Conservation (phyloP, 306 rosid species). For the Delonix regia region DNA sequence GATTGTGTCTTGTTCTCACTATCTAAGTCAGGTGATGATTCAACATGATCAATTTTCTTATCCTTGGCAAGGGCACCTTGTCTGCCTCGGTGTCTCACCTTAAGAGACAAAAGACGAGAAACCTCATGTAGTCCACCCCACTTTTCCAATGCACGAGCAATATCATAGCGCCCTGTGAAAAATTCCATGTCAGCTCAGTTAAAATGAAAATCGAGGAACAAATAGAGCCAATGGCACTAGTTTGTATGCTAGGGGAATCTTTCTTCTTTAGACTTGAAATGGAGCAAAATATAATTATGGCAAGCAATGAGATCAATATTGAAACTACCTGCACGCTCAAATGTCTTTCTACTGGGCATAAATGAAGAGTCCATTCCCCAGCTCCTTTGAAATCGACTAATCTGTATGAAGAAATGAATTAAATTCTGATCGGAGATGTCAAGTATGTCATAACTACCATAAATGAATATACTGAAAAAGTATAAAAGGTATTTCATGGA, state of each 20-base stretch:
- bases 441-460: constrained; percentile 9
- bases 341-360: constrained; percentile 96
- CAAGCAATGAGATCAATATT: constrained; percentile 2
- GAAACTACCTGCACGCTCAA: constrained; percentile 87
- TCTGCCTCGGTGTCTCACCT: constrained; percentile 69
- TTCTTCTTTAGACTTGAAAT: constrained; percentile 10
- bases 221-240: constrained; percentile 2
- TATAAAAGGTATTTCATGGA: not conserved
- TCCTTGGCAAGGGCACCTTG: constrained; percentile 51
- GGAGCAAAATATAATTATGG: not conserved
- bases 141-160: constrained; percentile 89
- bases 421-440: not conserved
- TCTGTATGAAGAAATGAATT: constrained; percentile 53
- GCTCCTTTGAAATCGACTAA: constrained; percentile 74
- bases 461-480: not conserved
- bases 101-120: constrained; percentile 80
- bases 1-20: constrained; percentile 47
- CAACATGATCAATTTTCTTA: constrained; percentile 50
- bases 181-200: constrained; percentile 15
- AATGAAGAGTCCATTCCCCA: constrained; percentile 94
- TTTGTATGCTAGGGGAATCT: constrained; percentile 10
- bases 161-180: constrained; percentile 76
- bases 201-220: constrained; percentile 7
- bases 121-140: constrained; percentile 98
- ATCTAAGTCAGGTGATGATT: constrained; percentile 46